Conservation (phyloP, 768 basidiomycete species). For the Chalciporus piperatus region DNA sequence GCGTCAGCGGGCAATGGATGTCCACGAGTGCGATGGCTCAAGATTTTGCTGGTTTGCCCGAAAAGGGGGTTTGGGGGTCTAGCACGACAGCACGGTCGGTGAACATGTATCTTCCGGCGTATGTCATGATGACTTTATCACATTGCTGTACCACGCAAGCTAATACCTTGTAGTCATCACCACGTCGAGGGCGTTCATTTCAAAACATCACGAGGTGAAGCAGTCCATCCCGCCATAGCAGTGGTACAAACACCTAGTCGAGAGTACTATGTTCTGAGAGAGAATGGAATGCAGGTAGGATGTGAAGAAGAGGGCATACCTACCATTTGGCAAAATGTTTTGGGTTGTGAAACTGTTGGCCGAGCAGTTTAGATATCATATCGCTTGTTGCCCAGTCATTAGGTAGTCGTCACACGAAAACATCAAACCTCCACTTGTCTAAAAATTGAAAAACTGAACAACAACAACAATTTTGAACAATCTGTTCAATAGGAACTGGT, state of each 20-base stretch:
- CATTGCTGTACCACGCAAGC: background rate
- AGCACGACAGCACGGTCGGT: constrained; percentile 31
- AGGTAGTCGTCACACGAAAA: too few relatives aligned
- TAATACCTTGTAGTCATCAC: constrained; percentile 51
- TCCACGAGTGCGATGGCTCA: constrained; percentile 68
- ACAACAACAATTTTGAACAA: too few relatives aligned
- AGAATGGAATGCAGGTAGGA: constrained; percentile 78
- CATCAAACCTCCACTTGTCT: too few relatives aligned
- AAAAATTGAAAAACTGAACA: too few relatives aligned
- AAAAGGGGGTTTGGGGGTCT: constrained; percentile 4
- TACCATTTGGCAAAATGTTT: constrained; percentile 55
- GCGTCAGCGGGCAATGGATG: constrained; percentile 70
- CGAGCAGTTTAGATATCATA: background rate
- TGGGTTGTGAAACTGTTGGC: constrained; percentile 42
- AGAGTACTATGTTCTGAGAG: constrained; percentile 66
- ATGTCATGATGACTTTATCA: constrained; percentile 20
- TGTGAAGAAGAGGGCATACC: constrained; percentile 72
- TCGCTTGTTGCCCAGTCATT: too few relatives aligned
- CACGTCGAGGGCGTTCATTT: constrained; percentile 77
- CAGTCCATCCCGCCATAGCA: constrained; percentile 63
- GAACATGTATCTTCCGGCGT: constrained; percentile 68
- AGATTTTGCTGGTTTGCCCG: constrained; percentile 55
- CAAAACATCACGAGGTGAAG: constrained; percentile 36
- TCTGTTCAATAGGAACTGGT: too few relatives aligned
- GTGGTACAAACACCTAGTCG: constrained; percentile 66